phyloP scores from a whole-genome alignment of 257 asterid genomes.

The Agastache rugosa region DNA sequence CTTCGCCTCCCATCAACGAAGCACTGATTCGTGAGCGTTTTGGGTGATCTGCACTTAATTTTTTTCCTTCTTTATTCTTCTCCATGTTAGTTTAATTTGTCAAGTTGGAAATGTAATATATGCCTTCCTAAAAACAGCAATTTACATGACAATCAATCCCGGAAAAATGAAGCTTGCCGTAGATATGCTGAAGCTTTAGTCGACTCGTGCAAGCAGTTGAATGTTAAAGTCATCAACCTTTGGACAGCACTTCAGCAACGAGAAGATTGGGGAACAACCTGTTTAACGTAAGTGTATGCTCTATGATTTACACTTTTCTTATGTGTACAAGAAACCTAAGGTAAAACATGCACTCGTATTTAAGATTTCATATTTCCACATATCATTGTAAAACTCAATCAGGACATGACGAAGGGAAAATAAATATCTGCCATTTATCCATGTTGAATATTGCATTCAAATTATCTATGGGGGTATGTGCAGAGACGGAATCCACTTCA shows the following conservation, averaged over 20 bases:
- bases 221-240: constrained; percentile 62
- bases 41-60: constrained; percentile 44
- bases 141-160: constrained; percentile 46
- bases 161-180: constrained; percentile 63
- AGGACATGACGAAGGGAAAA: background rate
- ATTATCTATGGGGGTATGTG: background rate
- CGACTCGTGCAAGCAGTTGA: constrained; percentile 53
- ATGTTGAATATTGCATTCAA: background rate
- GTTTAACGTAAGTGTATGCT: constrained; percentile 57
- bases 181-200: constrained; percentile 74
- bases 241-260: constrained; percentile 73
- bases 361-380: constrained; percentile 1
- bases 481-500: constrained; percentile 73
- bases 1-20: constrained; percentile 67
- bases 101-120: constrained; percentile 6
- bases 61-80: background rate
- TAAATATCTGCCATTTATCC: background rate
- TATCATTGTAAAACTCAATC: background rate
- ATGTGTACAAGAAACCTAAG: background rate
- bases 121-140: constrained; percentile 39
- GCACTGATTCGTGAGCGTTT: constrained; percentile 51
- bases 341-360: background rate
- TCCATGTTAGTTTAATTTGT: constrained; percentile 1
- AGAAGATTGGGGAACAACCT: constrained; percentile 72
- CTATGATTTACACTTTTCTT: background rate